phyloP scores from a whole-genome alignment of 305 asterid genomes.

The Fraxinus sp. region DNA sequence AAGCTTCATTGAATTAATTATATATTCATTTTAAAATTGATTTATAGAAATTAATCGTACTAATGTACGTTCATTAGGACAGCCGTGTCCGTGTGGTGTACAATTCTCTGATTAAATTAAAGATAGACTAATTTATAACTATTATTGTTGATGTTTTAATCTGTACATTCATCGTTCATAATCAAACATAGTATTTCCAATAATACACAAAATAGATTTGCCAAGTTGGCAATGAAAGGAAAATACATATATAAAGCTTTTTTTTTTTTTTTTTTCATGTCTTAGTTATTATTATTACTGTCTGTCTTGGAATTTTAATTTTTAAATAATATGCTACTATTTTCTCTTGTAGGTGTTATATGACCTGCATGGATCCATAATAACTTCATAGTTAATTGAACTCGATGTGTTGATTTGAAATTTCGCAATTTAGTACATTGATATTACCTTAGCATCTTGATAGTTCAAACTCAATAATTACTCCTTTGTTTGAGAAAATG shows the following conservation, averaged over 20 bases:
- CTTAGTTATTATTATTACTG: slow-evolving; percentile 21
- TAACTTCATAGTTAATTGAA: slow-evolving; percentile 17
- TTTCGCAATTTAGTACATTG: slow-evolving; percentile 26
- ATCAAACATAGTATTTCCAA: no score
- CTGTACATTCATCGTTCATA: no score
- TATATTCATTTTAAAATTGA: not conserved
- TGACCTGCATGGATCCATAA: slow-evolving; percentile 23
- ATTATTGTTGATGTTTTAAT: no score
- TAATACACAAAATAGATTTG: no score
- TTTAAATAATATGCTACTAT: slow-evolving; percentile 7
- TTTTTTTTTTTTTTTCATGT: slow-evolving; percentile 20
- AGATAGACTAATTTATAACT: no score
- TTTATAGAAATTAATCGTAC: not conserved
- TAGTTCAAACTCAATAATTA: slow-evolving; percentile 70
- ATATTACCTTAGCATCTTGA: slow-evolving; percentile 55
- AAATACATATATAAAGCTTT: slow-evolving; percentile 10
- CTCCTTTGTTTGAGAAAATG: slow-evolving; percentile 93
- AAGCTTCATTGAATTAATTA: not conserved
- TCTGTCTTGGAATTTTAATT: slow-evolving; percentile 3
- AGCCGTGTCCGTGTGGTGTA: not conserved
- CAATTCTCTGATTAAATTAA: not conserved
- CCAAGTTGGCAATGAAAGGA: no score
- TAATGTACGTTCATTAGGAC: not conserved
- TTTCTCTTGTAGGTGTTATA: slow-evolving; percentile 5
- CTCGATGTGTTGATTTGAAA: slow-evolving; percentile 20